Percentiles rank a stretch among this genome's conserved stretches.
phyloP scores from a whole-genome alignment of 176 grass and related monocot genomes.

The Thalia dealbata region DNA sequence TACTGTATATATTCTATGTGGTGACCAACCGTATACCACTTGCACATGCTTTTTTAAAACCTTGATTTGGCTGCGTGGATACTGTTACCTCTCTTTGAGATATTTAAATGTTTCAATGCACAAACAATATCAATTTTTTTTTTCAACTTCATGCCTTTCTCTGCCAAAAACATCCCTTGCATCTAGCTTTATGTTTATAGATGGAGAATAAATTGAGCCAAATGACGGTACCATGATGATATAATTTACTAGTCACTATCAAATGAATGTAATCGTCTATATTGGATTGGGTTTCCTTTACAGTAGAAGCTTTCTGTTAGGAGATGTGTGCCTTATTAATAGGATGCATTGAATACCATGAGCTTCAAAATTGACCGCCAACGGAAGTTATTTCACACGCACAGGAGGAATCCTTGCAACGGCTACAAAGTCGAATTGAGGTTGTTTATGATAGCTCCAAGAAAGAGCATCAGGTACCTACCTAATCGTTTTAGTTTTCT shows the following conservation, averaged over 20 bases:
- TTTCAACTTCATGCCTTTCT: not conserved
- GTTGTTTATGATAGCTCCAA: not conserved
- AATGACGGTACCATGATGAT: not conserved
- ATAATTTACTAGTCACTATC: not conserved
- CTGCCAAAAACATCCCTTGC: not conserved
- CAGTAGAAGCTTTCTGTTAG: not conserved
- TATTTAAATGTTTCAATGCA: not conserved
- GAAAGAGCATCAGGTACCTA: constrained; percentile 7
- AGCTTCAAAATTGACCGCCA: not conserved
- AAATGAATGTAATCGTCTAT: too few relatives aligned
- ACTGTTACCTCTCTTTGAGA: not conserved
- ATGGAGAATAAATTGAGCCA: not conserved
- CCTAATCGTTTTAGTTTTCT: not conserved
- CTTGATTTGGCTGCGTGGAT: not conserved
- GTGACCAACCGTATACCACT: too few relatives aligned
- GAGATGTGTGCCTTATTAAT: not conserved
- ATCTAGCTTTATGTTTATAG: not conserved
- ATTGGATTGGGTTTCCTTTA: too few relatives aligned
- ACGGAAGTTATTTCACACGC: not conserved
- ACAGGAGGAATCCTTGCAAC: not conserved
- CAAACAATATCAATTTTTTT: not conserved
- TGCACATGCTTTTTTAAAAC: too few relatives aligned
- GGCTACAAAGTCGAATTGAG: not conserved
- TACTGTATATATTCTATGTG: too few relatives aligned
- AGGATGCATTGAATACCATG: not conserved